Evolutionary conservation across 345 rosid genomes (phyloP), one percentile per base, ranked within the genome.

Genomic region (Arabidopsis arenosa): DNA sequence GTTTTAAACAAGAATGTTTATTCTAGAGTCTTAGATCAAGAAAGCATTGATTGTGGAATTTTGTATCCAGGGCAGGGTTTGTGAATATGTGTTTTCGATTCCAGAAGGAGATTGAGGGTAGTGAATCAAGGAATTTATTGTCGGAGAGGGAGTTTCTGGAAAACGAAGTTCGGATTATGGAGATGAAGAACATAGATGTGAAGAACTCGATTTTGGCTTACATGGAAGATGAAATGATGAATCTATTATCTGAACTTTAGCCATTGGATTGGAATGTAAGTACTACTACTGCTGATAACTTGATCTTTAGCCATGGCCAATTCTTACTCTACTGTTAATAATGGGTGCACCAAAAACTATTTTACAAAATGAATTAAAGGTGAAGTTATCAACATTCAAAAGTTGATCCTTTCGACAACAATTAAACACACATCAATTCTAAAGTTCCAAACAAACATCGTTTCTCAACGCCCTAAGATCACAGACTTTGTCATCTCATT

Each of bases 91-190:
- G 96, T 80, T 61, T 83, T 55, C 85, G 88, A 67, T 93, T 93
- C 73, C 98, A 93, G 74, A 82, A 59, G 60, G 90, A 83, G 7
- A 85, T 86, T 55, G 83, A 62, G 69, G 83, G 73, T 51, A 64
- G 44, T 71, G 91, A 83, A 48, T 43, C 84, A 40, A 71, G 28
- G 53, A 70, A 66, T 72, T 72, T 92, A 70, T 66, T 87, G 71
- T 71, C 63, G 2, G 90, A 93, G 72, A 86, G 65, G 60, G 90
- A 89, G 80, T 73, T 75, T 77, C 83, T 90, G 5, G 88, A 86
- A 68, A 86, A 83, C 39, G 85, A 90, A 72, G 77, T 89, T 41
- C 13, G 36, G 56, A 52, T 83, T 12, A 75, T 85, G 76, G 82
- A 81, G 36, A 80, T 83, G 72, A 86, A 83, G 70, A 84, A 82